These are phyloP conservation scores for Plasmodium relictum DNA, from an alignment of 169 alveolate species.

Conservation along the genomic window DNA sequence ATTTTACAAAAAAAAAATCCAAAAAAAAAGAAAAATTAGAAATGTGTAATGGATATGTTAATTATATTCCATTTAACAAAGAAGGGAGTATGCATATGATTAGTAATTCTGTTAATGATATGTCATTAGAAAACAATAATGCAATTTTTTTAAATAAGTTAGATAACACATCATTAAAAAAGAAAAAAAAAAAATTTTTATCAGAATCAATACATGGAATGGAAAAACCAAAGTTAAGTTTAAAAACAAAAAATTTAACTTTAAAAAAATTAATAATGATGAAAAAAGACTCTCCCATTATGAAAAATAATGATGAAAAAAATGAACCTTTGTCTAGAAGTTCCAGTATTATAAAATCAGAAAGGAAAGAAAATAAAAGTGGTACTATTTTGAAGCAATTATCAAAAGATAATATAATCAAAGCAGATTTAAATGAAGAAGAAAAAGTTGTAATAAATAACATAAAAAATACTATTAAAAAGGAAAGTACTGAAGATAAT, in stretches of 20 bases:
- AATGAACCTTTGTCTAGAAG: not conserved
- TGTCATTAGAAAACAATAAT: not conserved
- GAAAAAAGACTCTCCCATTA: constrained; percentile 25
- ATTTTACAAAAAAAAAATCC: constrained; percentile 37
- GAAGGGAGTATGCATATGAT: not conserved
- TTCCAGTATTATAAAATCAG: not conserved
- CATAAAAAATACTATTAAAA: not conserved
- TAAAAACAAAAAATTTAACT: constrained; percentile 37
- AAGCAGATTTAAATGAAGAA: not conserved
- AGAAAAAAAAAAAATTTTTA: constrained; percentile 10
- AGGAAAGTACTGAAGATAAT: not conserved
- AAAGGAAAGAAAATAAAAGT: constrained; percentile 2
- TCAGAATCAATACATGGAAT: constrained; percentile 56
- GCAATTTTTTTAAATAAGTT: not conserved
- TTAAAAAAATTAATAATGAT: constrained; percentile 26
- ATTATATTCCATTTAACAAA: not conserved
- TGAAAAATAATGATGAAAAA: constrained; percentile 23
- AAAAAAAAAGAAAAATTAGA: constrained; percentile 21
- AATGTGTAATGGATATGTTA: not conserved
- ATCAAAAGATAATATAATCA: constrained; percentile 4
- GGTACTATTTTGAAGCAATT: constrained; percentile 1
- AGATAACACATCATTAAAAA: constrained; percentile 10
- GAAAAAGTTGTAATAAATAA: not conserved
- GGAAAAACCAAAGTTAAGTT: constrained; percentile 39
- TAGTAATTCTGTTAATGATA: constrained; percentile 5